Evolutionary conservation across 2,329 filamentous ascomycete species (phyloP).

Genomic region (Colletotrichum euphorbiae): DNA sequence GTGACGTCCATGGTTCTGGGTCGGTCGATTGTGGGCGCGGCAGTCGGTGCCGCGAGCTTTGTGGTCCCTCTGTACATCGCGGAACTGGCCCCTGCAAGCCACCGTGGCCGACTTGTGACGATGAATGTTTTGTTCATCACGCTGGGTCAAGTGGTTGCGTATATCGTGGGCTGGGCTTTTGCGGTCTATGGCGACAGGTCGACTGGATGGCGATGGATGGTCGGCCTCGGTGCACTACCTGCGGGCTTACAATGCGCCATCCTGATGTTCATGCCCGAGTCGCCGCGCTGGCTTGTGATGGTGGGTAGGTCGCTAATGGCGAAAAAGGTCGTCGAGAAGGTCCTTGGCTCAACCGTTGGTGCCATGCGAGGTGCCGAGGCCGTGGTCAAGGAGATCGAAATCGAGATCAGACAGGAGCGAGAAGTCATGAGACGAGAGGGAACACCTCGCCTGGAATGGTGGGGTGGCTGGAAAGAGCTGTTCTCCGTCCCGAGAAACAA

Average conservation of each 20-base stretch:
- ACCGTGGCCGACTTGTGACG: conserved; percentile 84
- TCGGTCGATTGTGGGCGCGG: conserved; percentile 76
- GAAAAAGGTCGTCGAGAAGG: conserved; percentile 70
- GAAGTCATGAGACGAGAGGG: conserved; percentile 63
- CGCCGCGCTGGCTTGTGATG: conserved; percentile 86
- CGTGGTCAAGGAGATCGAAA: conserved; percentile 76
- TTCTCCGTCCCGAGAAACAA: conserved; percentile 71
- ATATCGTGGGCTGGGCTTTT: conserved; percentile 84
- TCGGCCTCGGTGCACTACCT: conserved; percentile 84
- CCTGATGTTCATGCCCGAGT: conserved; percentile 83
- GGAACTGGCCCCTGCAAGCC: conserved; percentile 81
- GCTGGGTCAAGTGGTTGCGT: conserved; percentile 88
- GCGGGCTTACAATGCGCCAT: conserved; percentile 77
- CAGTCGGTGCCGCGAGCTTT: conserved; percentile 81
- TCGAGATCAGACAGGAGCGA: conserved; percentile 77
- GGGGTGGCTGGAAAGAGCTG: conserved; percentile 65
- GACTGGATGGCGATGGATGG: conserved; percentile 90
- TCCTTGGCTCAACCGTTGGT: conserved; percentile 67
- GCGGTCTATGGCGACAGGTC: conserved; percentile 61
- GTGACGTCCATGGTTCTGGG: conserved; percentile 76
- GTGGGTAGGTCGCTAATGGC: conserved; percentile 72
- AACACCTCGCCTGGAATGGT: conserved; percentile 50
- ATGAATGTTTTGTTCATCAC: conserved; percentile 87
- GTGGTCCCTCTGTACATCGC: conserved; percentile 90
- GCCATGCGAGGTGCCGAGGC: conserved; percentile 63